phyloP scores from a whole-genome alignment of 176 grass and related monocot species.

The Carex pumila region DNA sequence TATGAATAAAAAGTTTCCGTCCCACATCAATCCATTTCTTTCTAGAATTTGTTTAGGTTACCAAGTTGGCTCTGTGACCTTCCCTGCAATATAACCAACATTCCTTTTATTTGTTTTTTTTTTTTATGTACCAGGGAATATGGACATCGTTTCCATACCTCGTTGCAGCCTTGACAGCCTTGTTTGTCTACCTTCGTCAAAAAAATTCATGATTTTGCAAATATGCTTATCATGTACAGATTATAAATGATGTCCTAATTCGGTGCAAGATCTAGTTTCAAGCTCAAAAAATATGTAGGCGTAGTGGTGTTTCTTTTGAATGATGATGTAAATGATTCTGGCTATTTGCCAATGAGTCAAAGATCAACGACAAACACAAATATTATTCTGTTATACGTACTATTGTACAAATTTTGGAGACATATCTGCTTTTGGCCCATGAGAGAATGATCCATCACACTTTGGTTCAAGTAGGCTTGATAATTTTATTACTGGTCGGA shows the following conservation, averaged over 20 bases:
- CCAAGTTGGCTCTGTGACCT: neutral
- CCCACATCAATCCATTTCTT: neutral
- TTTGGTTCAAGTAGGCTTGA: slow-evolving; percentile 17
- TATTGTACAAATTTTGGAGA: neutral
- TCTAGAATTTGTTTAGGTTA: neutral
- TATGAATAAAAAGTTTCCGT: too few relatives aligned
- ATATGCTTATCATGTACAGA: slow-evolving; percentile 8
- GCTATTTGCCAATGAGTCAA: neutral
- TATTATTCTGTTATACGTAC: neutral
- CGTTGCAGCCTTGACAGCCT: slow-evolving; percentile 44
- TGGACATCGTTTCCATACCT: slow-evolving; percentile 65
- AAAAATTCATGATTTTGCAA: slow-evolving; percentile 21
- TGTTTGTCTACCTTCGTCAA: slow-evolving; percentile 56
- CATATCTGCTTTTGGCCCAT: neutral
- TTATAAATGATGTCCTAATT: neutral
- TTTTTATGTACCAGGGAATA: slow-evolving; percentile 41
- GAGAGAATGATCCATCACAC: slow-evolving; percentile 26
- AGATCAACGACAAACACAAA: neutral
- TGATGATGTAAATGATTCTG: neutral
- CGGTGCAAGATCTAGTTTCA: neutral
- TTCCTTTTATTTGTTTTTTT: neutral
- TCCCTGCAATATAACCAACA: neutral
- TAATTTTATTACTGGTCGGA: neutral
- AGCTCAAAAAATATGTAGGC: neutral
- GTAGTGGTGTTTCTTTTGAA: neutral